Evolutionary conservation across 2,329 filamentous ascomycete species (phyloP).

Genomic region (Hyphodiscus sp.): DNA sequence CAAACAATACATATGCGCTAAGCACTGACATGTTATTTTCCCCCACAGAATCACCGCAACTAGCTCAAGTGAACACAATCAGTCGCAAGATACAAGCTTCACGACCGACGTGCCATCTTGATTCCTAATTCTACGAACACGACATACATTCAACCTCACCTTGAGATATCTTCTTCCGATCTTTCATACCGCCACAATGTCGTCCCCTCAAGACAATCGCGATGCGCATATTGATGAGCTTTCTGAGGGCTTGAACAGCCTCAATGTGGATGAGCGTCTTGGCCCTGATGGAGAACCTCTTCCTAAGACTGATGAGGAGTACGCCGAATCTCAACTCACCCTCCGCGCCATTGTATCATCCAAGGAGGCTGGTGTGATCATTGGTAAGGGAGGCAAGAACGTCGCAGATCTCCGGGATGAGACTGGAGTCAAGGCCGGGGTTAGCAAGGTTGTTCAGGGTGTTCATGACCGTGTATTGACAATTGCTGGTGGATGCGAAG

Average conservation of each 20-base stretch:
- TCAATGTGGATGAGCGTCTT: conserved; percentile 58
- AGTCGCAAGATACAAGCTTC: background rate
- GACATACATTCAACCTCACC: background rate
- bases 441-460: conserved; percentile 97
- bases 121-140: background rate
- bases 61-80: background rate
- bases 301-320: conserved; percentile 95
- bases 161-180: background rate
- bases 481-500: conserved; percentile 82
- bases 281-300: conserved; percentile 70
- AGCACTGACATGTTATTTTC: background rate
- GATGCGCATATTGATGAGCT: conserved; percentile 42
- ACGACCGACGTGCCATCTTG: background rate
- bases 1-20: background rate
- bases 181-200: conserved; percentile 20
- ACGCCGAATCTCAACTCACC: conserved; percentile 85
- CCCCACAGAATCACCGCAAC: background rate
- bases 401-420: conserved; percentile 95
- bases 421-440: conserved; percentile 94
- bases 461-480: conserved; percentile 96
- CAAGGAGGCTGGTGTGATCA: conserved; percentile 98
- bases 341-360: conserved; percentile 96
- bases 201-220: conserved; percentile 27
- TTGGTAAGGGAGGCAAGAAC: conserved; percentile 97
- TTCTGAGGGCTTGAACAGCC: conserved; percentile 54